A percentile compares a stretch with the other conserved stretches of the same genome.
These are phyloP conservation scores for Nicotiana knightiana DNA, from an alignment of 257 asterid genomes.

Conservation along the genomic window DNA sequence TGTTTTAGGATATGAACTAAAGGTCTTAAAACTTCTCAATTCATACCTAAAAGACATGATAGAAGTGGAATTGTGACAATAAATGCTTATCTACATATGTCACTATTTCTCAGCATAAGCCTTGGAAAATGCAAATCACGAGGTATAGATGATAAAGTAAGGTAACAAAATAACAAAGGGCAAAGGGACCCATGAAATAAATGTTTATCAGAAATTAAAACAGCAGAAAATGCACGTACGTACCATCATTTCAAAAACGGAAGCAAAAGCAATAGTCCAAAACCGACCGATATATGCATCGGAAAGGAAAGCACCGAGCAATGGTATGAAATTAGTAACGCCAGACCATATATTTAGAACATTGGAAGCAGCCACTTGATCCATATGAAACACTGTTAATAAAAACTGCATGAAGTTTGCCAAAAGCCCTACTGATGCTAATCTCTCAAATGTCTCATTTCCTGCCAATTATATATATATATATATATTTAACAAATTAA, in stretches of 20 bases:
- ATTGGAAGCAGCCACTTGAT: conserved; percentile 57
- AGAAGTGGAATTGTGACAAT: too few species aligned
- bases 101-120: not conserved
- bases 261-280: conserved; percentile 44
- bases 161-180: not conserved
- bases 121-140: not conserved
- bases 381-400: conserved; percentile 49
- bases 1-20: too few species aligned
- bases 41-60: too few species aligned
- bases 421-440: conserved; percentile 46
- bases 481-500: not conserved
- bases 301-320: conserved; percentile 54
- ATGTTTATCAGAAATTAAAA: not conserved
- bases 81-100: not conserved
- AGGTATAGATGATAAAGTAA: not conserved
- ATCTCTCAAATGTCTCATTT: conserved; percentile 62
- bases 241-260: conserved; percentile 44
- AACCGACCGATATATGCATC: conserved; percentile 57
- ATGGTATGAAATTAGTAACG: conserved; percentile 41
- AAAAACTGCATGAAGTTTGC: conserved; percentile 62
- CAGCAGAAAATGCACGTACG: conserved; percentile 11
- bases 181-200: not conserved
- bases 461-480: conserved; percentile 24
- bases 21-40: too few species aligned
- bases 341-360: conserved; percentile 51